A percentile compares a stretch with the other conserved stretches of the same genome.
These are phyloP conservation scores for Violaceomyces palustris DNA, from an alignment of 1,284 basidiomycete species.

Conservation along the genomic window DNA sequence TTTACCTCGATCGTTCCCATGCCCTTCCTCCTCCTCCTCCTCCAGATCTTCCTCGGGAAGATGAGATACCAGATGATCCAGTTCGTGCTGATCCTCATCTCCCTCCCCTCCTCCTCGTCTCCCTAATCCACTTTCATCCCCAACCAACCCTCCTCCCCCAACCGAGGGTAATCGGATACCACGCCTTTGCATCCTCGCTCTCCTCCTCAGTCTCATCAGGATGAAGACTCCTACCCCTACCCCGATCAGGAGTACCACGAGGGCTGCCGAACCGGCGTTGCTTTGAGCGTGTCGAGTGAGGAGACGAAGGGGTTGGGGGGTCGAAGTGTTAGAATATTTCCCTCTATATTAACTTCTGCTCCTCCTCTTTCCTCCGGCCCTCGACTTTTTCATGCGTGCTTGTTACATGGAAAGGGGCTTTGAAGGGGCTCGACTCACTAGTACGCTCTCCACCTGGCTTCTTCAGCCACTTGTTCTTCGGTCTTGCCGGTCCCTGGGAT, in stretches of 20 bases:
- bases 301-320: not conserved
- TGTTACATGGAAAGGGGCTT: too few species aligned
- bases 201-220: conserved; percentile 65
- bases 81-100: conserved; percentile 18
- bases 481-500: conserved; percentile 55
- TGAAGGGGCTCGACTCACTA: conserved; percentile 54
- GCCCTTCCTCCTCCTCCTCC: conserved; percentile 3
- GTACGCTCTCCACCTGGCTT: conserved; percentile 43
- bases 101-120: conserved; percentile 17
- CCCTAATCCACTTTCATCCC: too few species aligned
- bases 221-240: conserved; percentile 68
- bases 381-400: too few species aligned
- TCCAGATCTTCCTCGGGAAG: conserved; percentile 1
- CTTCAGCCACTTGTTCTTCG: conserved; percentile 44
- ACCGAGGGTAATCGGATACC: conserved; percentile 11
- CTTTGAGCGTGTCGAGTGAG: conserved; percentile 66
- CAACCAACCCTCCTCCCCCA: conserved; percentile 60
- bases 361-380: too few species aligned
- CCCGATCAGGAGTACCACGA: conserved; percentile 72
- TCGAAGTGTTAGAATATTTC: not conserved
- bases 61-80: conserved; percentile 26
- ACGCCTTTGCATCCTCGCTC: conserved; percentile 9
- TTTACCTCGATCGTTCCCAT: not conserved
- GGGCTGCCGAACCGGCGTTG: conserved; percentile 79
- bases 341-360: too few species aligned